Evolutionary conservation across 2,329 filamentous ascomycete species (phyloP).

Genomic region (Peltaster fructicola): DNA sequence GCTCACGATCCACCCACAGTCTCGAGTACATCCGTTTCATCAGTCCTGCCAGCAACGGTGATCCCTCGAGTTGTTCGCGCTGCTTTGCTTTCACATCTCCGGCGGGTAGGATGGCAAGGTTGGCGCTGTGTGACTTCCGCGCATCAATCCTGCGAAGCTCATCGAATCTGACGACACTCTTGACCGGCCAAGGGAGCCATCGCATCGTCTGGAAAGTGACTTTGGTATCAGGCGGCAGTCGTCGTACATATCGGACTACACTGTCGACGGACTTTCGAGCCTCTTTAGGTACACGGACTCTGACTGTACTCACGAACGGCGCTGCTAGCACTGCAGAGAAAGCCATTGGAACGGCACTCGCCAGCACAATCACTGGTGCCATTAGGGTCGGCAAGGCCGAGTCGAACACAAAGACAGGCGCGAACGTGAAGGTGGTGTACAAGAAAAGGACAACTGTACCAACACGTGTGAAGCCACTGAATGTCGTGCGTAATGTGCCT

Average conservation of each 20-base stretch:
- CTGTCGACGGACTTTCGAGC: constrained; percentile 43
- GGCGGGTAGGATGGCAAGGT: constrained; percentile 14
- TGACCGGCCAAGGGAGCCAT: constrained; percentile 21
- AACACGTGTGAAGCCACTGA: constrained; percentile 53
- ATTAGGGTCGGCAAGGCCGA: constrained; percentile 27
- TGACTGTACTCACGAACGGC: constrained; percentile 56
- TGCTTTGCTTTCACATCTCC: constrained; percentile 16
- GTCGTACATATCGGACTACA: constrained; percentile 35
- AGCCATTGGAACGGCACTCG: constrained; percentile 45
- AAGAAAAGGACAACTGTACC: constrained; percentile 51
- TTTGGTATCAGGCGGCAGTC: constrained; percentile 25
- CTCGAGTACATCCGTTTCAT: constrained; percentile 7
- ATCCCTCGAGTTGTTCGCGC: constrained; percentile 4
- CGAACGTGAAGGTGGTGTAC: constrained; percentile 46
- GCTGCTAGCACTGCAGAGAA: constrained; percentile 47
- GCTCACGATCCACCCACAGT: constrained; percentile 11
- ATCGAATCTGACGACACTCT: constrained; percentile 10
- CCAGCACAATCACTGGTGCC: constrained; percentile 27
- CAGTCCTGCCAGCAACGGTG: constrained; percentile 4
- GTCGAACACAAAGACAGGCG: constrained; percentile 35
- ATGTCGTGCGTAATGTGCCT: constrained; percentile 47
- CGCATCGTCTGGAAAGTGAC: constrained; percentile 25
- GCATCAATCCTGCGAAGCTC: constrained; percentile 12
- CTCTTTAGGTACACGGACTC: constrained; percentile 48
- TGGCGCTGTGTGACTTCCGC: constrained; percentile 8